Evolutionary conservation across 495 filamentous ascomycete species (phyloP).

Genomic region (Aspergillus indologenus): DNA sequence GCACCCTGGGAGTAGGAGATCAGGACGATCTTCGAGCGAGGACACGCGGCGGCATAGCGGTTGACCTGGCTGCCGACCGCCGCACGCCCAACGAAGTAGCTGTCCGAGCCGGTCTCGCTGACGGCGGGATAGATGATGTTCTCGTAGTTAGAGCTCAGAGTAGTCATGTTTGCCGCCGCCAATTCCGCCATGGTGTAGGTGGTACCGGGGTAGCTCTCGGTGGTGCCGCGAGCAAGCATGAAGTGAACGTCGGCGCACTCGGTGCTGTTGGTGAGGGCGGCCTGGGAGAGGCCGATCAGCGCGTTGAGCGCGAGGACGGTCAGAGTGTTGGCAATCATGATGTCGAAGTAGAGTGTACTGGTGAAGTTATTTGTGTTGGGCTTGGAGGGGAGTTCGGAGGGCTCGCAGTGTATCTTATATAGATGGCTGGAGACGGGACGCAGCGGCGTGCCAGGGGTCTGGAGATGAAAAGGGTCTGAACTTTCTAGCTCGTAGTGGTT

Average conservation of each 20-base stretch:
- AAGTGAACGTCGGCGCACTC: conserved; percentile 1
- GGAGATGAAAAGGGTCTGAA: no score
- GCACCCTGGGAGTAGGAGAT: neutral
- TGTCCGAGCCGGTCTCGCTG: neutral
- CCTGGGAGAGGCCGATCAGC: no score
- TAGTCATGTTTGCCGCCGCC: neutral
- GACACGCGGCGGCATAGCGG: neutral
- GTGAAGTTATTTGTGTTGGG: no score
- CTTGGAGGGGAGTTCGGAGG: no score
- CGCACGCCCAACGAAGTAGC: neutral
- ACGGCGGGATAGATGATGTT: neutral
- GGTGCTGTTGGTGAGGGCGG: neutral
- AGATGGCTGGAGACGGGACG: no score
- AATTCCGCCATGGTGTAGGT: neutral
- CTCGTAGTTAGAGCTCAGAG: neutral
- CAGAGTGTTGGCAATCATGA: no score
- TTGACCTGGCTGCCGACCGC: neutral
- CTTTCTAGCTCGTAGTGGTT: no score
- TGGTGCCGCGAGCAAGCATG: neutral
- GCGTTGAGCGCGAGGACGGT: no score
- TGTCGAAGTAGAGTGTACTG: no score
- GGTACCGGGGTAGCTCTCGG: neutral
- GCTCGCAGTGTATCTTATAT: no score
- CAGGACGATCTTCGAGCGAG: neutral
- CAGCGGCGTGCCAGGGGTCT: no score